Evolutionary conservation across 75 land plant genomes (phyloP), one percentile per base, ranked within the genome.

Genomic region (Pseudotsuga menziesii): DNA sequence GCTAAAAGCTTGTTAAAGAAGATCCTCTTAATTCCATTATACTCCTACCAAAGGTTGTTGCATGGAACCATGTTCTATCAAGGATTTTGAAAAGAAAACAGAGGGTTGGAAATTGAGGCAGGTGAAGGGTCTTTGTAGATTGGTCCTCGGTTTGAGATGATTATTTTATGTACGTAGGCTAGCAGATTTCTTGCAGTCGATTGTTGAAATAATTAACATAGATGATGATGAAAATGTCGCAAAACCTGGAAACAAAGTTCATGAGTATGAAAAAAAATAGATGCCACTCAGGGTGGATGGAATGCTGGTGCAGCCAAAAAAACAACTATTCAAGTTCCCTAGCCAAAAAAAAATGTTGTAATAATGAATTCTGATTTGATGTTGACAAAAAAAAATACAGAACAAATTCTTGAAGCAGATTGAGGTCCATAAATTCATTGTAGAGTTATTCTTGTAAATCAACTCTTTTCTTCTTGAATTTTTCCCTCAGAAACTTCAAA

Each of bases 131-230:
- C 4, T 41, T 35, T 11, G 72, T 22, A 69, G 72, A 69, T 39
- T 41, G 25, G 72, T 48, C 35, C 72, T 52, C 2, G 72, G 72
- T 8, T 69, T 52, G 2, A 35, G 35, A 69, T 27, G 52, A 23
- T 8, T 69, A 4, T 69, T 36, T 27, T 69, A 48, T 69, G 52
- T n/a, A 69, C 39, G 72, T 69, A 69, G 72, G 35, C 41, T 69
- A 5, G 72, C 72, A 7, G 44, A 41, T 15, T 69, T 69, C 52
- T 69, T 69, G 52, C 52, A 52, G 41, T 69, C 72, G 12, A 44
- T 7, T 36, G 48, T 69, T 19, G 72, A 44, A 23, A 23, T 35
- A 44, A 69, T 69, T 41, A 52, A 69, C 23, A 16, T 69, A 20
- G 72, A 39, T 19, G 72, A 32, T 9, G 13, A 36, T 17, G 72